These are phyloP conservation scores for Lasiodiplodia theobromae DNA, from an alignment of 2,329 filamentous ascomycete species.

Conservation along the genomic window DNA sequence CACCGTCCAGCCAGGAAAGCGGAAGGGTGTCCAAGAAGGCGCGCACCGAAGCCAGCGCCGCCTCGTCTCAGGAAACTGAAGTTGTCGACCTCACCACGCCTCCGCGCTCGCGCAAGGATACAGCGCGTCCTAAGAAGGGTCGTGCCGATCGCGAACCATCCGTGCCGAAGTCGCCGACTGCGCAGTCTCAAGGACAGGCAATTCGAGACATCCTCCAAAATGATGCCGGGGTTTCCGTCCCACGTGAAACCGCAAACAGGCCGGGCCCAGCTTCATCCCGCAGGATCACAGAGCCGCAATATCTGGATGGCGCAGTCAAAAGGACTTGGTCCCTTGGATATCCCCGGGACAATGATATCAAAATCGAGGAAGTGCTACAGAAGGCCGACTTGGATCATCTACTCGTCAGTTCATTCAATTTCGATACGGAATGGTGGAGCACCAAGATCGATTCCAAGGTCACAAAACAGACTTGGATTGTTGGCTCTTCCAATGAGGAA, in stretches of 20 bases:
- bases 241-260: not conserved
- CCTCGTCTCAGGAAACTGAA: not conserved
- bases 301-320: slow-evolving; percentile 72
- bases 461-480: slow-evolving; percentile 62
- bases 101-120: slow-evolving; percentile 5
- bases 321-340: slow-evolving; percentile 78
- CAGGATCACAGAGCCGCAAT: slow-evolving; percentile 45
- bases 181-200: not conserved
- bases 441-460: slow-evolving; percentile 69
- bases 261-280: not conserved
- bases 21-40: slow-evolving; percentile 4
- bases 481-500: slow-evolving; percentile 63
- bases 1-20: not conserved
- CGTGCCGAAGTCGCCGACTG: not conserved
- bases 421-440: slow-evolving; percentile 83
- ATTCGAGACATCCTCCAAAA: not conserved
- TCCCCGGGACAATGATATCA: slow-evolving; percentile 76
- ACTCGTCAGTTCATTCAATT: slow-evolving; percentile 85
- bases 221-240: not conserved
- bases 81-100: not conserved
- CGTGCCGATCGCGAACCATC: not conserved
- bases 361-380: slow-evolving; percentile 85
- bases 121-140: not conserved
- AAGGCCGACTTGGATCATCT: slow-evolving; percentile 74
- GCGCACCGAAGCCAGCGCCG: not conserved